phyloP scores from a whole-genome alignment of 2,329 filamentous ascomycete genomes.

The Talaromyces amestolkiae region DNA sequence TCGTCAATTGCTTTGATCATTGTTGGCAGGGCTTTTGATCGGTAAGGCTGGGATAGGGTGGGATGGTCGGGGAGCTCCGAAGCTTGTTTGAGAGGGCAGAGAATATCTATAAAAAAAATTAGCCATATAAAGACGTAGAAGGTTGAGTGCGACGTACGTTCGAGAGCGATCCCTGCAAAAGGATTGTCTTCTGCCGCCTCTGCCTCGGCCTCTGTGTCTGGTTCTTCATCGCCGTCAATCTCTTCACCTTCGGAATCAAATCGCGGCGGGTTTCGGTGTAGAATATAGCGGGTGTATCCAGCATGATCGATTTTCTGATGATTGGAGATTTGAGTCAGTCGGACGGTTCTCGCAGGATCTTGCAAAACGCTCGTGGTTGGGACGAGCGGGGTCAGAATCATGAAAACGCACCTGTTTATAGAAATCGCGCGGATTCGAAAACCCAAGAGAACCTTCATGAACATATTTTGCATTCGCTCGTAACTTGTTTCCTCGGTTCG shows the following conservation, averaged over 20 bases:
- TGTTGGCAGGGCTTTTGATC: constrained; percentile 56
- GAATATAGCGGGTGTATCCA: constrained; percentile 59
- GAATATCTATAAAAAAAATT: constrained; percentile 46
- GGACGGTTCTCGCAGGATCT: neutral
- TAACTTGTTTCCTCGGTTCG: constrained; percentile 62
- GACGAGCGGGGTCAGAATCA: constrained; percentile 2
- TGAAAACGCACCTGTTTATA: constrained; percentile 54
- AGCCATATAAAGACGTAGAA: constrained; percentile 11
- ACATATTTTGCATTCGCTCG: constrained; percentile 57
- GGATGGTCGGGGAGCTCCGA: constrained; percentile 60
- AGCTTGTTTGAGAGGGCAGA: constrained; percentile 61
- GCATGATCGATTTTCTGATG: constrained; percentile 60
- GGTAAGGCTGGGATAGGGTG: constrained; percentile 58
- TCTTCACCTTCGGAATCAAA: constrained; percentile 65
- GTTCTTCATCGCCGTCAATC: constrained; percentile 54
- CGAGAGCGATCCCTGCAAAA: constrained; percentile 57
- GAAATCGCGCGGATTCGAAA: constrained; percentile 49
- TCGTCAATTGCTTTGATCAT: constrained; percentile 57
- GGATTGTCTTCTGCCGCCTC: constrained; percentile 61
- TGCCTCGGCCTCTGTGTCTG: constrained; percentile 57
- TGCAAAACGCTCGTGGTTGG: neutral
- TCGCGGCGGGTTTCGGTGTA: constrained; percentile 57
- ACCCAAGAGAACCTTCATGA: constrained; percentile 55
- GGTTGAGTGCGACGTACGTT: constrained; percentile 45
- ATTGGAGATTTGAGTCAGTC: neutral